Evolutionary conservation across 257 asterid genomes (phyloP), one percentile per base, ranked within the genome.

Genomic region (Solanum paucissectum): DNA sequence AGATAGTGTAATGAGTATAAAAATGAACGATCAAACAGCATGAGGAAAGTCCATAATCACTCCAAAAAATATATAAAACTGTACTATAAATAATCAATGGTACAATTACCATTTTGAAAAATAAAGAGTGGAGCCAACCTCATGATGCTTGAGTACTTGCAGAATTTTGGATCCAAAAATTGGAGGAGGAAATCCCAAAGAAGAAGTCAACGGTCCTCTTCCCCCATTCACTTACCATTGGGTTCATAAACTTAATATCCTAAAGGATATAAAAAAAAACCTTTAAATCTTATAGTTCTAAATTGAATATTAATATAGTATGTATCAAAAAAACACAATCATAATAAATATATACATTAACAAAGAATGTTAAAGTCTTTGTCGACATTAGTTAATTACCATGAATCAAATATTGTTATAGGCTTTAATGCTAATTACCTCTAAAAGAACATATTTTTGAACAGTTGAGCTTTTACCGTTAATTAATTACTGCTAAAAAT

Each of bases 391-490:
- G 1, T 52, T 16, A 6, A 52, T 52, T 52, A 52, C 9, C 4
- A 6, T 5, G 23, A 0, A 52, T 52, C 9, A 6, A 52, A 52
- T 52, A 6, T 49, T 0, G 0, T 16, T 52, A 5, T 16, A 52
- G 1, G 20, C 9, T 16, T 52, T 52, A 52, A 4, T 52, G 9
- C 9, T 52, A 52, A 52, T 52, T 52, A 0, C 4, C n/a, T 1
- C 1, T 52, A 52, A 52, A 52, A 52, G 0, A 2, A 52, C 9
- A 52, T 16, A 6, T 6, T 2, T 52, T 2, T 5, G 0, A 5
- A 52, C 21, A 5, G 0, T 52, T 49, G 0, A 49, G 0, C 3
- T 5, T 49, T 49, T 52, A 52, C 3, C 6, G 3, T 52, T 52
- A 16, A 52, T 52, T 52, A 52, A 6, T 52, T 52, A 52, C 0